Percentiles rank a stretch among this genome's conserved stretches.
These are phyloP conservation scores for Penicillium paradoxum DNA, from an alignment of 495 filamentous ascomycete species.

Conservation along the genomic window DNA sequence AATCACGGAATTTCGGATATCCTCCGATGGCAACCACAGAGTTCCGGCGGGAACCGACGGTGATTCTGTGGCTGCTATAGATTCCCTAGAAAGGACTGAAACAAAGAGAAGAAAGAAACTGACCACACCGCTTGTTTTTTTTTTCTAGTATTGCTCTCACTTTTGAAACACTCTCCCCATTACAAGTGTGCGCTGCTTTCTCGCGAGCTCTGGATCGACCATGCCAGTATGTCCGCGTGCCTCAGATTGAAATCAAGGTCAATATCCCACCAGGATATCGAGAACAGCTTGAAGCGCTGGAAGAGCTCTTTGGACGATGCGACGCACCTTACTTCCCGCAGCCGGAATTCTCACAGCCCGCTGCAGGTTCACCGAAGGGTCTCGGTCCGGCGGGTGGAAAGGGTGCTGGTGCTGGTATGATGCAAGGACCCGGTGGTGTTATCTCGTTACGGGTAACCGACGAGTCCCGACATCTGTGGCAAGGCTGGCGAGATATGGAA, in stretches of 20 bases:
- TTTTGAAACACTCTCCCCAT: conserved; percentile 82
- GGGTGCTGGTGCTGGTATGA: conserved; percentile 54
- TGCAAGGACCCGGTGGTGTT: conserved; percentile 53
- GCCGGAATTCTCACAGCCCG: conserved; percentile 43
- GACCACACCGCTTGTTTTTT: not conserved
- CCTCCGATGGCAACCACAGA: not conserved
- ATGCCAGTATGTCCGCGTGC: conserved; percentile 69
- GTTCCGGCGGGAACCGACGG: not conserved
- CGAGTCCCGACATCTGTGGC: conserved; percentile 77
- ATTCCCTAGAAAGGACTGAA: not conserved
- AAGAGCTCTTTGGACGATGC: conserved; percentile 55
- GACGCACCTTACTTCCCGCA: conserved; percentile 63
- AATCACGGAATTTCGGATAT: not conserved
- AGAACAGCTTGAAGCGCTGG: conserved; percentile 73
- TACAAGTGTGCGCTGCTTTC: conserved; percentile 76
- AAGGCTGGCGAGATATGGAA: conserved; percentile 84
- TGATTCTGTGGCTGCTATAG: too few relatives aligned
- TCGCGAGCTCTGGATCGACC: conserved; percentile 69
- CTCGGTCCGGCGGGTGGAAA: conserved; percentile 58
- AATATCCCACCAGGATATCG: conserved; percentile 85
- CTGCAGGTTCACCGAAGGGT: conserved; percentile 44
- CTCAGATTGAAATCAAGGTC: conserved; percentile 74
- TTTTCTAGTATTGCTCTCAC: conserved; percentile 81
- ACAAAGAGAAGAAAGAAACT: not conserved
- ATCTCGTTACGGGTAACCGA: conserved; percentile 55